A percentile compares a stretch with the other conserved stretches of the same genome.
Conservation (phyloP, 2,329 filamentous ascomycete species). For the Xylariaceae sp. region DNA sequence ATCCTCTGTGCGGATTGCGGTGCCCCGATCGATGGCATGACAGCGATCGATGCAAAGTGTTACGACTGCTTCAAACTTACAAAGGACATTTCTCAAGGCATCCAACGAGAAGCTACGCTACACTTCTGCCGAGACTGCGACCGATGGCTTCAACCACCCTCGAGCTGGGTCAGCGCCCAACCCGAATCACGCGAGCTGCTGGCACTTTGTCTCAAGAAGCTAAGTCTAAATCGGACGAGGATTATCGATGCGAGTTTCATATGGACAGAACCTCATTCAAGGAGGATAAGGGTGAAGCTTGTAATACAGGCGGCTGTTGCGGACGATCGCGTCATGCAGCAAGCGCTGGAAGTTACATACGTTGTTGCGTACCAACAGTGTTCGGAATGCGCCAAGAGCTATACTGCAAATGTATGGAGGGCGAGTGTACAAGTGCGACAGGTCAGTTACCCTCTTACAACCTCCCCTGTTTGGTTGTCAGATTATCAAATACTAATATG, state of each 20-base stretch:
- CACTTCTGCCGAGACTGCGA: constrained; percentile 71
- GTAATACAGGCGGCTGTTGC: constrained; percentile 79
- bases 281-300: constrained; percentile 91
- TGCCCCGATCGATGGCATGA: constrained; percentile 91
- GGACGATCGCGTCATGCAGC: constrained; percentile 76
- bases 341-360: constrained; percentile 94
- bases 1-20: constrained; percentile 99
- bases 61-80: constrained; percentile 96
- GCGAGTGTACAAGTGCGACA: constrained; percentile 94
- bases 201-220: constrained; percentile 86
- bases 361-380: constrained; percentile 92
- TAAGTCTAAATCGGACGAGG: constrained; percentile 84
- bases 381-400: constrained; percentile 92
- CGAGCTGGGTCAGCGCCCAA: constrained; percentile 81
- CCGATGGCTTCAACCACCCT: constrained; percentile 58
- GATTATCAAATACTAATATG: constrained; percentile 1
- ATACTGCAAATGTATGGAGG: constrained; percentile 94
- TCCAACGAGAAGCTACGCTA: constrained; percentile 87
- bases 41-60: constrained; percentile 84
- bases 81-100: constrained; percentile 88
- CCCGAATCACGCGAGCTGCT: constrained; percentile 92
- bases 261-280: constrained; percentile 97
- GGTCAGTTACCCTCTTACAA: constrained; percentile 4
- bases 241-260: constrained; percentile 97
- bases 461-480: not conserved